Percentiles rank a stretch among this genome's conserved stretches.
Conservation (phyloP, 2,329 filamentous ascomycete genomes). For the Trichophyton benhamiae region DNA sequence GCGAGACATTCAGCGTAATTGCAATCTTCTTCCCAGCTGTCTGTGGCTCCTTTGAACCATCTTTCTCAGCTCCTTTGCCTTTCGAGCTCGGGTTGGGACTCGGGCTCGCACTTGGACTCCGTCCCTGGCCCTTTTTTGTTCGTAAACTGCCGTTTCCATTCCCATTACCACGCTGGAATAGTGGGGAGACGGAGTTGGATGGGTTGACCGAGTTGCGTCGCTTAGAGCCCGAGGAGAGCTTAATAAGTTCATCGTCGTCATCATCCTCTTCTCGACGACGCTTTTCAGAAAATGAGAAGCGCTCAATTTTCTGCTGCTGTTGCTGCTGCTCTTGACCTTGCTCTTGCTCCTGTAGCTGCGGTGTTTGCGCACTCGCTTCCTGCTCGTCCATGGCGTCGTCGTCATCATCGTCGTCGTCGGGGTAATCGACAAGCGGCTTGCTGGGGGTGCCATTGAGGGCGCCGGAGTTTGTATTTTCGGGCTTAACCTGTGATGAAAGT, state of each 20-base stretch:
- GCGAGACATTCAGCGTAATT: constrained; percentile 25
- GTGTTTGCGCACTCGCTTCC: no score
- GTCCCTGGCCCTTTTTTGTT: background rate
- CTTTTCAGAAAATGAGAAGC: constrained; percentile 53
- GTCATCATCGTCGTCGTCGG: constrained; percentile 65
- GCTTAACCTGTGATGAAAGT: constrained; percentile 27
- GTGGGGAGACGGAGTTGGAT: constrained; percentile 15
- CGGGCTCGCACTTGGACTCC: no score
- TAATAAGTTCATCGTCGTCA: constrained; percentile 83
- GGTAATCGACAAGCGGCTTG: constrained; percentile 79
- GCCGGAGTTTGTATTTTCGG: constrained; percentile 15
- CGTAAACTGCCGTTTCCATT: background rate
- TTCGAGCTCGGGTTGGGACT: background rate
- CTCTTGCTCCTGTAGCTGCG: no score
- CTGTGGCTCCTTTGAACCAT: constrained; percentile 15
- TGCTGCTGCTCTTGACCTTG: background rate
- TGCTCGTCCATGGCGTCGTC: constrained; percentile 42
- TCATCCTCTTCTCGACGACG: constrained; percentile 76
- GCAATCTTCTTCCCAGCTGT: constrained; percentile 25
- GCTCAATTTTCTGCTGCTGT: constrained; percentile 7
- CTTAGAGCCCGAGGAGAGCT: constrained; percentile 49
- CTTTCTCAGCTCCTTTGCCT: constrained; percentile 4
- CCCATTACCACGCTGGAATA: constrained; percentile 1
- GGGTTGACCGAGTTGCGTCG: constrained; percentile 31
- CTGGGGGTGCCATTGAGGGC: constrained; percentile 47